Evolutionary conservation across 2,329 filamentous ascomycete genomes (phyloP), one percentile per base, ranked within the genome.

Genomic region (Stagonosporopsis chrysanthemi): DNA sequence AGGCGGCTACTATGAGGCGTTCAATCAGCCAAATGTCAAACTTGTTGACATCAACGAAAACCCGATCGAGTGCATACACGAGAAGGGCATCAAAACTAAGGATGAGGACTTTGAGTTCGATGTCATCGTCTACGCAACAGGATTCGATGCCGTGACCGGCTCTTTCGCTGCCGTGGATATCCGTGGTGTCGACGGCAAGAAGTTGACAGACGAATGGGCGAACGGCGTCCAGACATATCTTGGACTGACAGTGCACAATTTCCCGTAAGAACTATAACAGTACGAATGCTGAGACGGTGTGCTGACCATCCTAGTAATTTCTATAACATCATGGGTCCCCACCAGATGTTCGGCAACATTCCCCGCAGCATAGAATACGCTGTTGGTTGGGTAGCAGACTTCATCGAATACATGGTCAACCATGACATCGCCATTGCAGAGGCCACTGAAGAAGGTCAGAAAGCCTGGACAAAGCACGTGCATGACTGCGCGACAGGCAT

Each of bases 31-130:
- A 5, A 84, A 85, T 29, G 81, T 84, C 15, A 74, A 80, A 35
- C 69, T 85, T 0, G 74, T 83, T 24, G 80, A 80, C 2, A 75
- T 65, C 1, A 49, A 39, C 4, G 47, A 49, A 5, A 68, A 78
- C 1, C 71, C 72, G 0, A 84, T 86, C 48, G 74, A 75, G 31
- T 69, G 75, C 9, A 73, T 86, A 28, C 79, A 83, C 2, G 70
- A 78, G 4, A 76, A 78, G 14, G 80, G 84, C 6, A 75, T 86
- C 57, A 73, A 80, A 66, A 77, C 84, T 17, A 74, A 72, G 1
- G 79, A 80, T 1, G 69, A 80, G 29, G 71, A 83, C 23, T 69
- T 83, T 53, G 75, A 81, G 28, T 78, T 85, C 9, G 86, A 88
- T 65, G 78, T 79, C 24, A 81, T 88, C 42, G 75, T 87, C 52